Conservation (phyloP, 176 grass and related monocot species). For the Triticum timopheevii region DNA sequence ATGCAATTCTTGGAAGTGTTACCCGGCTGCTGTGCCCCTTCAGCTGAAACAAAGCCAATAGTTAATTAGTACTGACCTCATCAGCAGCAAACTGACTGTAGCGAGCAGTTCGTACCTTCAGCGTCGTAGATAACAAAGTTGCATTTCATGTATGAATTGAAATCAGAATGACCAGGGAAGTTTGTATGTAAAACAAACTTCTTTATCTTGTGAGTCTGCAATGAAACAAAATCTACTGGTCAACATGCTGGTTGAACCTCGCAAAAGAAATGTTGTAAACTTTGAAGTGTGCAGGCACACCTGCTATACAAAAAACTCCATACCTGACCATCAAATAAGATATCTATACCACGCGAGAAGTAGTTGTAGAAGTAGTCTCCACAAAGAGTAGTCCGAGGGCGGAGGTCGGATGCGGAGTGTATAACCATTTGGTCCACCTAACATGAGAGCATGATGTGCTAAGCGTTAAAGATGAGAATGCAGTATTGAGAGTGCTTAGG, state of each 20-base stretch:
- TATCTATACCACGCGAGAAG: slow-evolving; percentile 91
- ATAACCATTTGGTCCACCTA: slow-evolving; percentile 99
- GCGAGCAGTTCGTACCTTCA: slow-evolving; percentile 57
- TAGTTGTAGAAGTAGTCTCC: slow-evolving; percentile 95
- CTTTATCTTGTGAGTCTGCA: slow-evolving; percentile 93
- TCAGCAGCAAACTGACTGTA: slow-evolving; percentile 1
- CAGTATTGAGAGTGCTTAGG: neutral
- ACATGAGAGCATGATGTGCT: slow-evolving; percentile 6
- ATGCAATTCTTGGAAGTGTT: slow-evolving; percentile 75
- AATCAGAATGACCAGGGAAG: slow-evolving; percentile 91
- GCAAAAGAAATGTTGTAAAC: slow-evolving; percentile 6
- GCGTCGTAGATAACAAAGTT: slow-evolving; percentile 90
- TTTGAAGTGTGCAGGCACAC: slow-evolving; percentile 3
- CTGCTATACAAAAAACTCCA: neutral
- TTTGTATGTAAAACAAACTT: slow-evolving; percentile 99
- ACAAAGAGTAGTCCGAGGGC: slow-evolving; percentile 73
- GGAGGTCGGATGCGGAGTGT: slow-evolving; percentile 89
- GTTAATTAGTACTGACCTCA: slow-evolving; percentile 15
- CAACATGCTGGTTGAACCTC: slow-evolving; percentile 8
- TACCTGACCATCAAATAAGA: slow-evolving; percentile 99
- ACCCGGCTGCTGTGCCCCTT: slow-evolving; percentile 55
- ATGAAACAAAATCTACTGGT: slow-evolving; percentile 4
- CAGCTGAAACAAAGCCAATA: slow-evolving; percentile 48
- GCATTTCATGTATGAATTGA: slow-evolving; percentile 96
- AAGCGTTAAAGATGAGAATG: slow-evolving; percentile 23